Base-by-base conservation (phyloP, 2,329 filamentous ascomycete genomes). In the Sclerotinia borealis region DNA sequence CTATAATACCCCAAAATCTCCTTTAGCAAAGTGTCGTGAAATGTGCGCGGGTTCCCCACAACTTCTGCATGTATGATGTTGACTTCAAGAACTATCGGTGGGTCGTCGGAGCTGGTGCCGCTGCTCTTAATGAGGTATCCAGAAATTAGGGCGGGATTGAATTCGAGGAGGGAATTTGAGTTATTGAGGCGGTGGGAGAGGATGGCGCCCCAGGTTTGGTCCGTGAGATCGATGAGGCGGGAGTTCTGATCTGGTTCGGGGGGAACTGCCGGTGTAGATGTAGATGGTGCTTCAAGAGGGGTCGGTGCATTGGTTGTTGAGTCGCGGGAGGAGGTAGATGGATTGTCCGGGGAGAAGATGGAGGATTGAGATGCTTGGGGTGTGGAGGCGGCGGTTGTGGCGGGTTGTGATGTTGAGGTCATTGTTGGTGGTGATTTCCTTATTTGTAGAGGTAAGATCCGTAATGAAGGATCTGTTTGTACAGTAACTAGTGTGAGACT, bases 191-290 rank as follows among this genome's bases (percentile, higher is more conserved):
- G 81, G 72, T 91, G 88, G 1, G 84, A 81, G 48, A 90, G 81
- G 19, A 95, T 79, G 6, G 90, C 83, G 25, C 87, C 90, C 87
- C 89, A 93, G 0, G 85, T 89, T 67, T 91, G 88, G 70, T 95
- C 91, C 1, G 86, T 86, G 2, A 84, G 76, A 71, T 95, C 90
- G 22, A 90, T 77, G 13, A 96, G 82, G 25, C 88, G 83, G 0
- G 88, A 84, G 63, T 93, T 89, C 1, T 80, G 79, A 64, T 89
- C 85, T 52, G 81, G 77, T 69, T 85, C 81, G 19, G 75, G 73
- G 3, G 81, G 79, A 1, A 81, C 77, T 25, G 77, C 69, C 15
- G 72, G 62, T 31, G 67, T 70, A 67, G 50, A 77, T 71, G 34
- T n/a, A 19, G 75, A 73, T 5, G 81, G 79, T 1, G 81, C 77